Evolutionary conservation across 129 eudicot genomes (phyloP), one percentile per base, ranked within the genome.

Genomic region (Flaveria robusta): DNA sequence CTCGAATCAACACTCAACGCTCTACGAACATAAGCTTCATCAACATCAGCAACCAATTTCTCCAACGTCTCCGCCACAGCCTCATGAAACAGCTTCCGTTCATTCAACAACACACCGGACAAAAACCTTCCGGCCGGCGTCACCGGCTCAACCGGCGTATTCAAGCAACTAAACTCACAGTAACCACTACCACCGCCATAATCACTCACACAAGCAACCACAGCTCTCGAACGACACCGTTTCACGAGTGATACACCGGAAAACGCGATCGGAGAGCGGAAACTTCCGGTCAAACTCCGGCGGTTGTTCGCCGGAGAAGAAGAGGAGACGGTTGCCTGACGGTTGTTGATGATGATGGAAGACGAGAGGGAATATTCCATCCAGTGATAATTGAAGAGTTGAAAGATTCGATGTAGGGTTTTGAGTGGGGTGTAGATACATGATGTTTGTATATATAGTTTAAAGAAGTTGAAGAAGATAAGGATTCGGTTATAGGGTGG

Each of bases 51-150:
- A 47, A 73, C 88, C 54, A 90, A 70, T 31, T 76, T 82, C 85
- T 88, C 87, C 88, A 93, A 66, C 88, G 88, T 81, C 8, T 73
- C 79, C 77, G 83, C 84, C 42, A 83, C 98, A 1, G 88, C 91
- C 15, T 46, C 86, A 56, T 83, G 93, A 72, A 93, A 93, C 42
- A 22, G 41, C n/a, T 77, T 83, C 68, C 84, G 84, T 34, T 87
- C 92, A 75, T 90, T 89, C 88, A 85, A 81, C 64, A 88, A 64
- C 50, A 87, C 89, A 34, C 78, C 56, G 72, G 82, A 82, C 86
- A 93, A 56, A 41, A 70, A 78, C 88, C 79, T 80, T 11, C 97
- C 98, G 0, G 89, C 86, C 75, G 84, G 71, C 22, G 98, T 83
- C 81, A 29, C 80, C 12, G 86, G 92, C 69, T 82, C 84, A 23